Conservation (phyloP, 2,329 filamentous ascomycete species). For the Diaporthe destruens region DNA sequence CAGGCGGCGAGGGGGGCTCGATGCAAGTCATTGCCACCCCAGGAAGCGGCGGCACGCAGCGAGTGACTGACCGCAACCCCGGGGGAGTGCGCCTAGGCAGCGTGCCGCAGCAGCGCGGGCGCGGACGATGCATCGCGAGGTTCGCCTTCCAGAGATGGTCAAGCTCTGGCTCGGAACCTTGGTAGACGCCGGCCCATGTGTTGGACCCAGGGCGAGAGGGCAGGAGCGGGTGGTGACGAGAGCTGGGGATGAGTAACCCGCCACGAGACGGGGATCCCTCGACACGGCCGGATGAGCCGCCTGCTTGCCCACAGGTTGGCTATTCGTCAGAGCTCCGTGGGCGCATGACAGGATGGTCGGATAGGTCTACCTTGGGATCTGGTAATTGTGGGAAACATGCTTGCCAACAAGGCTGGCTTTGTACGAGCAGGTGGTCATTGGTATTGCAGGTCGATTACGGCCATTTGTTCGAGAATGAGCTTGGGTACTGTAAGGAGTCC, state of each 20-base stretch:
- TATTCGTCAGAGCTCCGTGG: background rate
- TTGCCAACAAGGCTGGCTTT: background rate
- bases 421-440: background rate
- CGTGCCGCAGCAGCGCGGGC: background rate
- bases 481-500: background rate
- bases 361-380: background rate
- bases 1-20: background rate
- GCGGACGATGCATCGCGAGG: conserved; percentile 12
- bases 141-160: conserved; percentile 3
- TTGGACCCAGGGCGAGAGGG: background rate
- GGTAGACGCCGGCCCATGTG: conserved; percentile 6
- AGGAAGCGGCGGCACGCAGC: conserved; percentile 1
- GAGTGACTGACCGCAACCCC: background rate
- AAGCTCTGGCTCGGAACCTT: conserved; percentile 18
- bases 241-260: background rate
- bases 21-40: background rate
- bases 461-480: background rate
- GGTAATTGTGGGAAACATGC: background rate
- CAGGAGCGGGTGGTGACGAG: background rate
- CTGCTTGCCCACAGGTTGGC: background rate
- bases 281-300: background rate
- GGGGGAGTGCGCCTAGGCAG: background rate
- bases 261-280: background rate
- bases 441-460: background rate
- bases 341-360: background rate